Conservation (phyloP, 352 stramenopile genomes). For the Pythium scleroteichum region DNA sequence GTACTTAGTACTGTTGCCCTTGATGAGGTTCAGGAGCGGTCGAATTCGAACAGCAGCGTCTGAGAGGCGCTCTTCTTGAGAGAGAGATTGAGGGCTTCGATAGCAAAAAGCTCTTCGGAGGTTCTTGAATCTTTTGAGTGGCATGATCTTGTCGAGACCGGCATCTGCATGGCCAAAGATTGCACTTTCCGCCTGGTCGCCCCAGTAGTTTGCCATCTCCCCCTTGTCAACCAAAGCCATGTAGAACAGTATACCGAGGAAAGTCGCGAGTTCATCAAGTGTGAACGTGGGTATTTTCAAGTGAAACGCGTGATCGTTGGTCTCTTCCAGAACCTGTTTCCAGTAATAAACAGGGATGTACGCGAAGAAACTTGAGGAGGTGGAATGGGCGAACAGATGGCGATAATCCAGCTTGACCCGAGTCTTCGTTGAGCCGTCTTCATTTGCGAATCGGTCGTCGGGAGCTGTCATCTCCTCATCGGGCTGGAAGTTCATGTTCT, state of each 20-base stretch:
- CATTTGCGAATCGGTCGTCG: background rate
- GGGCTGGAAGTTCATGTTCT: background rate
- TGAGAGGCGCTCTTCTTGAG: constrained; percentile 8
- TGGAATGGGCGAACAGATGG: constrained; percentile 28
- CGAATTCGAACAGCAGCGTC: constrained; percentile 26
- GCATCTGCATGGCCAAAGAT: constrained; percentile 5
- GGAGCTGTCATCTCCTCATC: background rate
- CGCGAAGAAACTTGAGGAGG: constrained; percentile 30
- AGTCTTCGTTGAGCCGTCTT: constrained; percentile 18
- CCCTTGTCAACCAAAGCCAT: constrained; percentile 31
- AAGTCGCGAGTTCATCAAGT: constrained; percentile 36
- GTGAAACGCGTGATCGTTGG: constrained; percentile 13
- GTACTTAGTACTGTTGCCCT: constrained; percentile 26
- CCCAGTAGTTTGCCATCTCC: constrained; percentile 35
- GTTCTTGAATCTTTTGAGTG: constrained; percentile 28
- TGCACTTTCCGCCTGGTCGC: constrained; percentile 23
- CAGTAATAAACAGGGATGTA: constrained; percentile 33
- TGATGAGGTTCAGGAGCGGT: constrained; percentile 28
- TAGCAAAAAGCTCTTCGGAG: constrained; percentile 31
- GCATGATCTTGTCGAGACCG: constrained; percentile 25
- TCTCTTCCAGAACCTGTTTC: constrained; percentile 31
- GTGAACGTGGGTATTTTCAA: constrained; percentile 5
- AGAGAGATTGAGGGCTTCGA: background rate
- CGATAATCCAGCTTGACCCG: constrained; percentile 11
- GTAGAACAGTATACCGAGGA: constrained; percentile 35